A percentile compares a stretch with the other conserved stretches of the same genome.
phyloP scores from a whole-genome alignment of 2,329 filamentous ascomycete species.

The Fusarium odoratissimum region DNA sequence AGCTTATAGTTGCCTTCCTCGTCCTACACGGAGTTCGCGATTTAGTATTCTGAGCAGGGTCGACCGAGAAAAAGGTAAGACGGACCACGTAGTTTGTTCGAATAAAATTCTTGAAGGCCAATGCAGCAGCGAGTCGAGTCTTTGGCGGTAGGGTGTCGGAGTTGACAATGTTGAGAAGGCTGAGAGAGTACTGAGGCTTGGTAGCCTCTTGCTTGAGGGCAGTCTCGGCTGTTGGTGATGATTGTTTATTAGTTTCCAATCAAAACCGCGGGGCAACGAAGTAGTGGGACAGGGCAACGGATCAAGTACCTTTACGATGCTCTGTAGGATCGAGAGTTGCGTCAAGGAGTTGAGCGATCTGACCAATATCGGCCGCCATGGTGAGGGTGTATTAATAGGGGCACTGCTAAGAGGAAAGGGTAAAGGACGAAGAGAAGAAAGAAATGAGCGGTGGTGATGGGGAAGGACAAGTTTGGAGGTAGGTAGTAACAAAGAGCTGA shows the following conservation, averaged over 20 bases:
- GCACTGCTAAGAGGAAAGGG: slow-evolving; percentile 16
- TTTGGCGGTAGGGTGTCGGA: slow-evolving; percentile 77
- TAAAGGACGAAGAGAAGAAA: slow-evolving; percentile 32
- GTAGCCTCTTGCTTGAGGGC: slow-evolving; percentile 82
- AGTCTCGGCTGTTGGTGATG: slow-evolving; percentile 74
- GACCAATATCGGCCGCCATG: slow-evolving; percentile 68
- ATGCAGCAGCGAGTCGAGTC: slow-evolving; percentile 85
- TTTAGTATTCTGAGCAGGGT: slow-evolving; percentile 33
- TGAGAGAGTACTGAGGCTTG: slow-evolving; percentile 88
- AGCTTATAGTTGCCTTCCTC: slow-evolving; percentile 96
- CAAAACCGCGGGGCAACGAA: slow-evolving; percentile 45
- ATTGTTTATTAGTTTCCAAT: slow-evolving; percentile 52
- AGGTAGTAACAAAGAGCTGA: slow-evolving; percentile 31
- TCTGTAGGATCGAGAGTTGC: slow-evolving; percentile 89
- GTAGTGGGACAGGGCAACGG: slow-evolving; percentile 40
- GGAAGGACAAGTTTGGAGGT: slow-evolving; percentile 30
- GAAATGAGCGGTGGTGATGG: slow-evolving; percentile 39
- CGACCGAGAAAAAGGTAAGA: slow-evolving; percentile 36
- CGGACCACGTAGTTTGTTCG: slow-evolving; percentile 88
- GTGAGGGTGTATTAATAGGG: slow-evolving; percentile 44
- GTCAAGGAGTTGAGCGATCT: slow-evolving; percentile 85
- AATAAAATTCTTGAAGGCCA: slow-evolving; percentile 99
- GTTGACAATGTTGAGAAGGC: slow-evolving; percentile 90
- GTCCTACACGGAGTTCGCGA: slow-evolving; percentile 64
- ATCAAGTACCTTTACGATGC: slow-evolving; percentile 82